These are phyloP conservation scores for Neurospora hispaniola DNA, from an alignment of 495 filamentous ascomycete genomes.

Conservation along the genomic window DNA sequence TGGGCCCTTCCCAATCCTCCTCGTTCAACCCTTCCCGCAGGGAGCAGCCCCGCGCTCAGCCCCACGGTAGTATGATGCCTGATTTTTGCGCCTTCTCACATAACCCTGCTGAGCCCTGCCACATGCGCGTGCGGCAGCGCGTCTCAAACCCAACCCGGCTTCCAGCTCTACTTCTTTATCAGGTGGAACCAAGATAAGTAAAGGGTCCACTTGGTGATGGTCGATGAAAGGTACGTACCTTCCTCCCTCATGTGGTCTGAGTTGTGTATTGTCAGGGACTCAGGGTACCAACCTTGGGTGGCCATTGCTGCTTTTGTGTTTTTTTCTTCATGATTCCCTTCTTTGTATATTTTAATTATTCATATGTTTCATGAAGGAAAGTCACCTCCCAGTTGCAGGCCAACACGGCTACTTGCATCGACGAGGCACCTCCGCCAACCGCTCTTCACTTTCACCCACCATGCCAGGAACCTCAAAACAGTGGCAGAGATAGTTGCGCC, in stretches of 20 bases:
- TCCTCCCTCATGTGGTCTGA: neutral
- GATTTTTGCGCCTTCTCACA: neutral
- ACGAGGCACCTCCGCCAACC: neutral
- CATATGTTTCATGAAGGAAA: neutral
- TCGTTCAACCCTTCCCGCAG: slow-evolving; percentile 4
- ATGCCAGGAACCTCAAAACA: neutral
- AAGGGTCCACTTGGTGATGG: neutral
- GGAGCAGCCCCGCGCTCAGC: slow-evolving; percentile 7
- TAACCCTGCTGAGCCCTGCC: neutral
- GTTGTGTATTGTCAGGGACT: too few species aligned
- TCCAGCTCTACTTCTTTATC: neutral
- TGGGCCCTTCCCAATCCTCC: slow-evolving; percentile 1
- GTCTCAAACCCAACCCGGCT: neutral
- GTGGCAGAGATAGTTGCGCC: neutral
- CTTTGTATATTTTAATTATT: neutral
- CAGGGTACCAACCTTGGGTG: neutral
- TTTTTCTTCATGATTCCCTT: neutral
- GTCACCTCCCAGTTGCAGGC: neutral
- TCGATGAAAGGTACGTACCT: neutral
- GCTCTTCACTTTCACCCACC: neutral
- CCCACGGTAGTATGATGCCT: slow-evolving; percentile 2
- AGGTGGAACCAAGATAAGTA: neutral
- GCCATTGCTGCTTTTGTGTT: neutral
- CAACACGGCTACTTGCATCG: neutral
- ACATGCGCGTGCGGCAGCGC: neutral